These are phyloP conservation scores for Gnomoniopsis smithogilvyi DNA, from an alignment of 2,329 filamentous ascomycete species.

Conservation along the genomic window DNA sequence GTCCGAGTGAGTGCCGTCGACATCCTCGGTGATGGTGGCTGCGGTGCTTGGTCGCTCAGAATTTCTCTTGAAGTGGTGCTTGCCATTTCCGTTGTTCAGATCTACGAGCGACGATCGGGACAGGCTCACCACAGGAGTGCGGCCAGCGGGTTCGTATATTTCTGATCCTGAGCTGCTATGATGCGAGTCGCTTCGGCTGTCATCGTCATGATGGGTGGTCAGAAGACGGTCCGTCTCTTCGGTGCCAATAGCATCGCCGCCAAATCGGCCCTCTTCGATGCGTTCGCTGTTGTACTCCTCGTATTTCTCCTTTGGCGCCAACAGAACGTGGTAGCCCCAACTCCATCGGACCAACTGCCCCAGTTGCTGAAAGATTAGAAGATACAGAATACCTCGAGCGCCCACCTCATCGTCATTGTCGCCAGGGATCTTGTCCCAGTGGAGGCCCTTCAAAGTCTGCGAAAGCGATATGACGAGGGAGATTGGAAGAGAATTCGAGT, in stretches of 20 bases:
- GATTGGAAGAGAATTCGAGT: conserved; percentile 96
- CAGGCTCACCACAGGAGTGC: conserved; percentile 49
- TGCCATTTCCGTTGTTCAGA: conserved; percentile 21
- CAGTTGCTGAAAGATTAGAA: conserved; percentile 96
- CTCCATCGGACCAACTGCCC: conserved; percentile 95
- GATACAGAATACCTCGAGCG: conserved; percentile 88
- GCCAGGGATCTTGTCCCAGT: conserved; percentile 87
- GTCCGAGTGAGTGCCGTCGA: conserved; percentile 23
- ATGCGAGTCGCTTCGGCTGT: conserved; percentile 34
- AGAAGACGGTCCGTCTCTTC: conserved; percentile 46
- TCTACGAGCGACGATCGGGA: conserved; percentile 44
- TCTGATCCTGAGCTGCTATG: conserved; percentile 36
- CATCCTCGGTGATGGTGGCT: conserved; percentile 16
- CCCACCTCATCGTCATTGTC: conserved; percentile 96
- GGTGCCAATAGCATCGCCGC: conserved; percentile 39
- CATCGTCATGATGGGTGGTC: conserved; percentile 37
- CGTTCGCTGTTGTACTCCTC: conserved; percentile 57
- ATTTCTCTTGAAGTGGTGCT: conserved; percentile 25
- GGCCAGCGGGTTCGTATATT: conserved; percentile 52
- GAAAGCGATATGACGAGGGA: conserved; percentile 93
- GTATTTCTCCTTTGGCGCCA: conserved; percentile 79
- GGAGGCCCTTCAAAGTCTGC: conserved; percentile 84
- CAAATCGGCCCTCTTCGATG: conserved; percentile 58
- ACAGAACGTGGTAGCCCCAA: conserved; percentile 92
- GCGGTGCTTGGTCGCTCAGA: conserved; percentile 15